Evolutionary conservation across 768 basidiomycete genomes (phyloP).

Genomic region (Zangia roseola): DNA sequence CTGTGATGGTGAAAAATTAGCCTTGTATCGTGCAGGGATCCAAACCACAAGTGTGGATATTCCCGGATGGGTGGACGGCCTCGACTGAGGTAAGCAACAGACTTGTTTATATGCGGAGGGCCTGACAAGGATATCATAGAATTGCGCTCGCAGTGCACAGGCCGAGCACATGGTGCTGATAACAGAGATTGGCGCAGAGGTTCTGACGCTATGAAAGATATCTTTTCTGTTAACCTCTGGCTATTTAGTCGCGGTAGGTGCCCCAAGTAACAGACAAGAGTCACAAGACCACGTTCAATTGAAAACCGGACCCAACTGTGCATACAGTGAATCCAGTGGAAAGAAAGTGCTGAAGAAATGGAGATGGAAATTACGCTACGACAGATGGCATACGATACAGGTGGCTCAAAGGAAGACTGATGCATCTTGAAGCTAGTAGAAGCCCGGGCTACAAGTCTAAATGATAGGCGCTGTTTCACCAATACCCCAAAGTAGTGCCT

Average conservation of each 20-base stretch:
- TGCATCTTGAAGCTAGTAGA: no score
- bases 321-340: no score
- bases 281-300: no score
- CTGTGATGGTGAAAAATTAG: constrained; percentile 32
- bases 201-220: constrained; percentile 54
- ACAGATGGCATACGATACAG: not conserved
- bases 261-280: no score
- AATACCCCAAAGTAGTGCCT: constrained; percentile 14
- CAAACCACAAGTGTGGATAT: constrained; percentile 68
- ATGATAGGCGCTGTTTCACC: constrained; percentile 1
- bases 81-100: constrained; percentile 65
- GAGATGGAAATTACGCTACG: no score
- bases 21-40: constrained; percentile 77
- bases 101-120: not conserved
- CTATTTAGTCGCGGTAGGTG: no score
- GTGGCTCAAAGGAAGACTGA: not conserved
- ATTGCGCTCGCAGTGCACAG: constrained; percentile 80
- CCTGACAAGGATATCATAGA: constrained; percentile 40
- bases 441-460: not conserved
- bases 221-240: not conserved
- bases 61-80: constrained; percentile 93
- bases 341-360: no score
- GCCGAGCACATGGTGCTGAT: constrained; percentile 89
- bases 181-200: constrained; percentile 73
- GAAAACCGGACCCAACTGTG: no score